These are phyloP conservation scores for Auricularia sp. DNA, from an alignment of 768 basidiomycete species.

Conservation along the genomic window DNA sequence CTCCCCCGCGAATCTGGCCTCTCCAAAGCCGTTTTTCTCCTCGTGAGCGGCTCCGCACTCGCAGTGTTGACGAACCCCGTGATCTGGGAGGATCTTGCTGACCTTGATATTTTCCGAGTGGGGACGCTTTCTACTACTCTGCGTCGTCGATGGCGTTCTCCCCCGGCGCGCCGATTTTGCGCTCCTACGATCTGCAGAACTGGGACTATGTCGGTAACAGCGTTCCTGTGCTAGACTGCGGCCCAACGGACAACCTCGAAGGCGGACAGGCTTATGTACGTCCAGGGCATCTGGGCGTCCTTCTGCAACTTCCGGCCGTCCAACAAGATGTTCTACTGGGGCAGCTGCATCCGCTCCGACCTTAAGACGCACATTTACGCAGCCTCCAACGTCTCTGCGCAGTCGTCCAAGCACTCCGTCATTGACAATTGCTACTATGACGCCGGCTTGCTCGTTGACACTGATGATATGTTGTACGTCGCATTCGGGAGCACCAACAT, in stretches of 20 bases:
- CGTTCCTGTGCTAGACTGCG: conserved; percentile 7
- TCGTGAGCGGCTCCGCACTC: background rate
- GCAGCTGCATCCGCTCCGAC: conserved; percentile 2
- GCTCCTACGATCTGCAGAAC: conserved; percentile 7
- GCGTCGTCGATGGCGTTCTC: conserved; percentile 8
- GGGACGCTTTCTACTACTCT: conserved; percentile 7
- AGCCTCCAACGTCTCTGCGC: no score
- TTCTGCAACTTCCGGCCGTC: conserved; percentile 3
- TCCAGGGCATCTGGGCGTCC: conserved; percentile 8
- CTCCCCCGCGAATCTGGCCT: no score
- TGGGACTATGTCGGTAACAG: conserved; percentile 8
- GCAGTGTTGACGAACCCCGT: conserved; percentile 4
- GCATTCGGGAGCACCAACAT: background rate
- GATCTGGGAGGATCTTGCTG: conserved; percentile 7
- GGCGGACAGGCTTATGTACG: conserved; percentile 6
- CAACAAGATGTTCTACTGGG: background rate
- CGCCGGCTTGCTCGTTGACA: conserved; percentile 5
- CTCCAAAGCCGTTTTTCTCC: no score
- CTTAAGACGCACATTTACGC: no score
- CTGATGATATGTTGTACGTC: conserved; percentile 5
- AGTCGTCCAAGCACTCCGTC: no score
- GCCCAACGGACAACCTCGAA: background rate
- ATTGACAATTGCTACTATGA: conserved; percentile 6
- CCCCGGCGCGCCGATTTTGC: conserved; percentile 5
- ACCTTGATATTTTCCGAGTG: conserved; percentile 7